Evolutionary conservation across 768 basidiomycete genomes (phyloP).

Genomic region (Psilocybe cubensis): DNA sequence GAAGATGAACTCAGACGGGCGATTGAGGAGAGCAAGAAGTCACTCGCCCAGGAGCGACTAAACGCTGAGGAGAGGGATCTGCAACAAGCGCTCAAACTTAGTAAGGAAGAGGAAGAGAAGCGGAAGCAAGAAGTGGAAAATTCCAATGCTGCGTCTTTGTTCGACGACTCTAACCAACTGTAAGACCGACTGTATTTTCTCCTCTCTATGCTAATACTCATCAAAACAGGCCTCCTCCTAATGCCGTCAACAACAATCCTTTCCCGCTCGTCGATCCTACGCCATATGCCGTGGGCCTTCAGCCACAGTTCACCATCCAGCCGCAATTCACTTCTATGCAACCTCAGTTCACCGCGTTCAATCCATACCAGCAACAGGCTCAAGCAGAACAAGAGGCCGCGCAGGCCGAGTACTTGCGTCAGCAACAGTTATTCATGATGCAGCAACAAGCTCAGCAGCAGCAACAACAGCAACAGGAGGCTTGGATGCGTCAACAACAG

Average conservation of each 20-base stretch:
- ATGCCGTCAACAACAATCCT: conserved; percentile 48
- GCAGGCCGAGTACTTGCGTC: conserved; percentile 77
- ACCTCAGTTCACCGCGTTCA: conserved; percentile 91
- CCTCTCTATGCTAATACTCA: not conserved
- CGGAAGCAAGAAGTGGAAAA: conserved; percentile 73
- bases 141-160: conserved; percentile 73
- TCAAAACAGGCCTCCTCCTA: conserved; percentile 34
- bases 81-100: conserved; percentile 78
- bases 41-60: conserved; percentile 69
- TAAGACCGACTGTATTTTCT: conserved; percentile 38
- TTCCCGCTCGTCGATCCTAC: conserved; percentile 69
- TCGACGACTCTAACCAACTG: conserved; percentile 87
- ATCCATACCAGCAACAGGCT: conserved; percentile 87
- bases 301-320: conserved; percentile 62
- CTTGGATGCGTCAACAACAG: conserved; percentile 48
- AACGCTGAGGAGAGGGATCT: conserved; percentile 84
- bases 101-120: conserved; percentile 88
- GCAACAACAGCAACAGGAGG: conserved; percentile 59
- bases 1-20: conserved; percentile 87
- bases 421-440: conserved; percentile 72
- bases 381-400: conserved; percentile 86
- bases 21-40: conserved; percentile 88
- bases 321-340: conserved; percentile 79
- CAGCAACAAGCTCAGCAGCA: conserved; percentile 59
- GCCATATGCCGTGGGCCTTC: conserved; percentile 58